These are phyloP conservation scores for Coemansia sp. DNA, from an alignment of 192 early-diverging fungal genomes.

Conservation along the genomic window DNA sequence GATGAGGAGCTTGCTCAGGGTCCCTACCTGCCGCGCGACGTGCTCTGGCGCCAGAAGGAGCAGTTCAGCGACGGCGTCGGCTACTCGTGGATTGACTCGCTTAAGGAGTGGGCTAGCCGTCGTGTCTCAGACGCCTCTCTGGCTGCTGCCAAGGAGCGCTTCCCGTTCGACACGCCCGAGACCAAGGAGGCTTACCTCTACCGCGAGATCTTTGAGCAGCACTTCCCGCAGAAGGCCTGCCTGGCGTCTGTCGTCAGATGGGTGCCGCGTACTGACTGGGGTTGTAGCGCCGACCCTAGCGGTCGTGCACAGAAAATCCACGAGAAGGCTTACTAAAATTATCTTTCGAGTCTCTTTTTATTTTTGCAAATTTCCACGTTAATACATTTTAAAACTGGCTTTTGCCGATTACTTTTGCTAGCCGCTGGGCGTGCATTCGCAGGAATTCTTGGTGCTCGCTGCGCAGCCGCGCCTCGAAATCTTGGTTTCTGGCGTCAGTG, in stretches of 20 bases:
- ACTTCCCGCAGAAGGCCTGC: slow-evolving; percentile 91
- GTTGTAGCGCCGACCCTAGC: slow-evolving; percentile 95
- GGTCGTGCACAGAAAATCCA: slow-evolving; percentile 96
- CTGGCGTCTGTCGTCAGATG: slow-evolving; percentile 88
- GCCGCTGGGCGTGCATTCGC: slow-evolving; percentile 24
- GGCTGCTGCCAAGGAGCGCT: slow-evolving; percentile 62
- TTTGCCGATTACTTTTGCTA: slow-evolving; percentile 14
- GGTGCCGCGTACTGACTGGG: slow-evolving; percentile 97
- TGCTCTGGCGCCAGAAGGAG: slow-evolving; percentile 99
- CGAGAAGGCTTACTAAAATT: slow-evolving; percentile 44
- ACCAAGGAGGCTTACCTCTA: slow-evolving; percentile 98
- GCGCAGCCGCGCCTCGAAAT: slow-evolving; percentile 19
- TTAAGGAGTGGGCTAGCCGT: slow-evolving; percentile 70
- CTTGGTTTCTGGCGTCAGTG: slow-evolving; percentile 10
- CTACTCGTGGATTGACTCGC: slow-evolving; percentile 96
- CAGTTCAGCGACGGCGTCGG: slow-evolving; percentile 99
- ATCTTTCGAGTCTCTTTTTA: not conserved
- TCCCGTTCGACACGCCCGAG: slow-evolving; percentile 85
- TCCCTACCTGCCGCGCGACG: slow-evolving; percentile 83
- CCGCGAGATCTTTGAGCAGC: slow-evolving; percentile 88
- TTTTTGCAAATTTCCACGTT: too few species aligned
- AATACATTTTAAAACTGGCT: slow-evolving; percentile 1
- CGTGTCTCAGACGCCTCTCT: slow-evolving; percentile 79
- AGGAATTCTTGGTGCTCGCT: slow-evolving; percentile 26
- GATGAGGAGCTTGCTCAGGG: slow-evolving; percentile 47